phyloP scores from a whole-genome alignment of 73 alveolate species.

The Blepharisma japonicum region DNA sequence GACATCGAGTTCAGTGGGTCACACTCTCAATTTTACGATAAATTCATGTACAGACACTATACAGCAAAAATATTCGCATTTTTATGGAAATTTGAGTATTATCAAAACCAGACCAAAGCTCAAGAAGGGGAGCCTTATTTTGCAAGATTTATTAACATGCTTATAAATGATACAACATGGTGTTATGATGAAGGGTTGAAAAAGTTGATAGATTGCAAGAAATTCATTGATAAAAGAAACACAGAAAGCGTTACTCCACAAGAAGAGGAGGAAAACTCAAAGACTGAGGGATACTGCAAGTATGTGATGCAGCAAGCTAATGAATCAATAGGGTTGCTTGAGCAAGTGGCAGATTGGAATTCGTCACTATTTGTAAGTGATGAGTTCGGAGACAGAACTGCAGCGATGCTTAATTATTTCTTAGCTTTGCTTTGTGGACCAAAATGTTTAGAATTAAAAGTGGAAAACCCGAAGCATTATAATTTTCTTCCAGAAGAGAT shows the following conservation, averaged over 20 bases:
- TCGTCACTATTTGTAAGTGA: slow-evolving; percentile 48
- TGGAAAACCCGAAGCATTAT: slow-evolving; percentile 50
- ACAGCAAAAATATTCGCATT: slow-evolving; percentile 50
- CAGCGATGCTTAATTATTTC: slow-evolving; percentile 55
- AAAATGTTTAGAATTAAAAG: slow-evolving; percentile 33
- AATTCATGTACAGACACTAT: slow-evolving; percentile 68
- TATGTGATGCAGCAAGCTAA: slow-evolving; percentile 57
- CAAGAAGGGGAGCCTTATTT: slow-evolving; percentile 44
- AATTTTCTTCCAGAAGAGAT: slow-evolving; percentile 44
- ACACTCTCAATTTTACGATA: slow-evolving; percentile 54
- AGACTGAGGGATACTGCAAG: slow-evolving; percentile 43
- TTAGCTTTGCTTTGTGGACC: slow-evolving; percentile 55
- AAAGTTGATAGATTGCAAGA: slow-evolving; percentile 48
- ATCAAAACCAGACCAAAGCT: slow-evolving; percentile 36
- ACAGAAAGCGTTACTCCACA: slow-evolving; percentile 36
- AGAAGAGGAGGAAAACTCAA: slow-evolving; percentile 42
- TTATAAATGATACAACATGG: slow-evolving; percentile 65
- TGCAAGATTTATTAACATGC: slow-evolving; percentile 60
- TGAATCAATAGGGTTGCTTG: slow-evolving; percentile 53
- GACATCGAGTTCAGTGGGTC: slow-evolving; percentile 71
- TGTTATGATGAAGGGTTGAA: slow-evolving; percentile 74
- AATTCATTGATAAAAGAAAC: slow-evolving; percentile 32
- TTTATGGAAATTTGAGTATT: slow-evolving; percentile 54
- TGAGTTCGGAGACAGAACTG: slow-evolving; percentile 59
- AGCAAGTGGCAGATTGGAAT: slow-evolving; percentile 53